Evolutionary conservation across 163 green algal genomes (phyloP), one percentile per base, ranked within the genome.

Genomic region (Dunaliella salina): DNA sequence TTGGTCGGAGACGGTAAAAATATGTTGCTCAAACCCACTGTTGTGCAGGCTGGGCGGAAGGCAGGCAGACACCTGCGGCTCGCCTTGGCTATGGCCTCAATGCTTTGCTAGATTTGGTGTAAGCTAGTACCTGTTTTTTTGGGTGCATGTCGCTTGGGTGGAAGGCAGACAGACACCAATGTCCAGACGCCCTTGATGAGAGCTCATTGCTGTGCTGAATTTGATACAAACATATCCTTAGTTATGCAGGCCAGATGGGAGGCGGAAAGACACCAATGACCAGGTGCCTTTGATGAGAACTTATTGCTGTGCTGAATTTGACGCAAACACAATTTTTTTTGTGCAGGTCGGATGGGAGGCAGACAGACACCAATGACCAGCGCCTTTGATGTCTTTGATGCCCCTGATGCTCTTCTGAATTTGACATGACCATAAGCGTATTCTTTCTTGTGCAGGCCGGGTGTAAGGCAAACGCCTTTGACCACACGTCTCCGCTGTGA

Each of bases 401-500:
- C 30, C 18, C 15, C 18, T 26, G 63, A 26, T 26, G 63, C 63
- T 75, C 63, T 29, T 75, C 1, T 75, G 4, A 3, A 29, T 75
- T 26, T 1, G 22, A 75, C 4, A 8, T 50, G 40, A n/a, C 63
- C 11, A 30, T 75, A 15, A 26, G 20, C 63, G 13, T 8, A 29
- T 75, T 75, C 63, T n/a, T 81, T 34, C 75, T 81, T n/a, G 46
- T 30, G 15, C 33, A 33, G 30, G 35, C 15, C 35, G 30, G 34
- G 33, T 83, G 80, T 3, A 83, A 40, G 24, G 33, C 30, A 33
- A 45, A 34, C 63, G 0, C 34, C 63, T 33, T 12, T 81, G 18
- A 50, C 45, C 30, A 69, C 69, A 34, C 80, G 93, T 1, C 87
- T 98, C 75, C 90, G 95, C 22, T 94, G 90, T n/a, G 95, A 98